Evolutionary conservation across 2,329 filamentous ascomycete genomes (phyloP).

Genomic region (Fusarium sp.): DNA sequence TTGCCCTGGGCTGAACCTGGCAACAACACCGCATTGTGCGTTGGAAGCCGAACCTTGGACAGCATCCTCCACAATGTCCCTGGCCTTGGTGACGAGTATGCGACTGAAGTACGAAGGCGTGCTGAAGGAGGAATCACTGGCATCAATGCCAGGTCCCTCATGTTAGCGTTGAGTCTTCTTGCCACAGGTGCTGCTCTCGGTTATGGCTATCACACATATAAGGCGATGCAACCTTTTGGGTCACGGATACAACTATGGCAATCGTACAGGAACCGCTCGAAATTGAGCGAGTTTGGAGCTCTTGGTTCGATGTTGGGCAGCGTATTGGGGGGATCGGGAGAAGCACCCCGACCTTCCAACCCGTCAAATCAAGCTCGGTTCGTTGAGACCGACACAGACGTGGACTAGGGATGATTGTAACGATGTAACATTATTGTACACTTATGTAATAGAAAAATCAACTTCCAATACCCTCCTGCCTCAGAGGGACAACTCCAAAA

Average conservation of each 20-base stretch:
- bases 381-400: constrained; percentile 51
- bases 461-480: neutral
- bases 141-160: constrained; percentile 48
- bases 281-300: constrained; percentile 58
- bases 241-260: constrained; percentile 57
- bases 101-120: constrained; percentile 51
- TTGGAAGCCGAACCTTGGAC: constrained; percentile 49
- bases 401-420: constrained; percentile 45
- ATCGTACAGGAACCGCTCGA: constrained; percentile 45
- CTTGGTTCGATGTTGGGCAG: constrained; percentile 58
- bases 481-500: constrained; percentile 12
- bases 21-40: constrained; percentile 35
- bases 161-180: constrained; percentile 49
- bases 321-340: constrained; percentile 45
- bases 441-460: constrained; percentile 23
- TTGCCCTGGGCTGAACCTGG: constrained; percentile 46
- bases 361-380: constrained; percentile 41
- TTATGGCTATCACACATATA: constrained; percentile 55
- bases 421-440: constrained; percentile 37
- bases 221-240: constrained; percentile 58
- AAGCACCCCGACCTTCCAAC: constrained; percentile 16
- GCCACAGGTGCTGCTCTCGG: constrained; percentile 53
- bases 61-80: constrained; percentile 52
- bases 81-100: constrained; percentile 50
- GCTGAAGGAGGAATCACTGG: constrained; percentile 49